Percentiles rank a stretch among this genome's conserved stretches.
These are phyloP conservation scores for Lumnitzera racemosa DNA, from an alignment of 345 rosid genomes.

Conservation along the genomic window DNA sequence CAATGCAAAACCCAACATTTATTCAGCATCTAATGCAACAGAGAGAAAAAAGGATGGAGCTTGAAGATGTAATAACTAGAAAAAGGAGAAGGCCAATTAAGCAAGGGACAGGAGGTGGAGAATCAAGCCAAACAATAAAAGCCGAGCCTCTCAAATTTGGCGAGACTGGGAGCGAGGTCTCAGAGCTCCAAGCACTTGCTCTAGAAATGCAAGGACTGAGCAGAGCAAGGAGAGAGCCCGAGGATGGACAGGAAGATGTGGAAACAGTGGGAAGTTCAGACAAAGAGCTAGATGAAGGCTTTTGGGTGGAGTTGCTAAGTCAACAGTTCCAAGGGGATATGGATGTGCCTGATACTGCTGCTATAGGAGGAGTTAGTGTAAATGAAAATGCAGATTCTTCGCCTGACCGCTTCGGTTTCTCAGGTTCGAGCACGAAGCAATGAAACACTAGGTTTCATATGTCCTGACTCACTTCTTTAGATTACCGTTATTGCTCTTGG, in stretches of 20 bases:
- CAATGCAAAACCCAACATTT: slow-evolving; percentile 57
- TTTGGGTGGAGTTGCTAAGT: slow-evolving; percentile 62
- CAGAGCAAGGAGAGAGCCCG: slow-evolving; percentile 18
- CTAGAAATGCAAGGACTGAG: slow-evolving; percentile 74
- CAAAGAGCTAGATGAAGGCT: slow-evolving; percentile 46
- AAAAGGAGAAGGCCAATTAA: slow-evolving; percentile 45
- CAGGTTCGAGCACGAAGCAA: slow-evolving; percentile 31
- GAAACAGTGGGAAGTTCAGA: slow-evolving; percentile 19
- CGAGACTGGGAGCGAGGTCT: slow-evolving; percentile 27
- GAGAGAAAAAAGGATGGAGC: slow-evolving; percentile 47
- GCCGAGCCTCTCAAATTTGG: slow-evolving; percentile 41
- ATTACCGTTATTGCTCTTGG: too few relatives aligned
- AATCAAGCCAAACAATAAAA: slow-evolving; percentile 34
- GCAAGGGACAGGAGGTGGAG: slow-evolving; percentile 17
- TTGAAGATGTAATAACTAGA: slow-evolving; percentile 45
- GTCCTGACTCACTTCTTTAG: too few relatives aligned
- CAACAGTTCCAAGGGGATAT: slow-evolving; percentile 31
- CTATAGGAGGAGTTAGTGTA: slow-evolving; percentile 22
- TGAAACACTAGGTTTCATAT: neutral
- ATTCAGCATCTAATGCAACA: slow-evolving; percentile 48
- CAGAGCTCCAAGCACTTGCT: slow-evolving; percentile 82
- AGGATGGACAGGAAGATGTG: slow-evolving; percentile 20
- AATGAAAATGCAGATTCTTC: slow-evolving; percentile 41
- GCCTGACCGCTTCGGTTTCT: slow-evolving; percentile 39
- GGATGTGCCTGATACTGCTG: too few relatives aligned